These are phyloP conservation scores for Liriodendron chinense DNA, from an alignment of 164 flowering plant genomes.

Conservation along the genomic window DNA sequence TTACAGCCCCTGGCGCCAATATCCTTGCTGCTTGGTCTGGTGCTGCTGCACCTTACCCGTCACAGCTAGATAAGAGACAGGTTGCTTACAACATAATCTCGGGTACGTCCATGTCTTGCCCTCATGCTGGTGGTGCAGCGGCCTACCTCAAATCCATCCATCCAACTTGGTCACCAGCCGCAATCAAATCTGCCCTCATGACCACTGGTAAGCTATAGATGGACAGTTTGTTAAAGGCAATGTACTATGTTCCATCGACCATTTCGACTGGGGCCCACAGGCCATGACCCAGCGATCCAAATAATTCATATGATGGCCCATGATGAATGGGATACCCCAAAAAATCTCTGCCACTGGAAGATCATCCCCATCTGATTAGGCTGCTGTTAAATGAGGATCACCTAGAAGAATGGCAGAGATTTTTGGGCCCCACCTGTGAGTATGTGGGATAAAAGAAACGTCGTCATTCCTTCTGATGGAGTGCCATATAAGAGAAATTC, in stretches of 20 bases:
- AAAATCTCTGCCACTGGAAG: too few relatives aligned
- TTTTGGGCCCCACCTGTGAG: too few relatives aligned
- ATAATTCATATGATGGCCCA: too few relatives aligned
- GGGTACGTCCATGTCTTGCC: conserved; percentile 57
- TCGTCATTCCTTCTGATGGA: too few relatives aligned
- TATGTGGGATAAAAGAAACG: too few relatives aligned
- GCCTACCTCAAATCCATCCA: conserved; percentile 42
- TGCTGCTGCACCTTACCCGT: conserved; percentile 19
- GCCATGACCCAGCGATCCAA: conserved; percentile 12
- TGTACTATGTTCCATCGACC: too few relatives aligned
- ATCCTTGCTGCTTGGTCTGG: conserved; percentile 44
- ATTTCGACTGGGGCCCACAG: too few relatives aligned
- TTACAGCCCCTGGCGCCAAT: conserved; percentile 47
- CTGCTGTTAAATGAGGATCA: too few relatives aligned
- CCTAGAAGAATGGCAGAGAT: neutral
- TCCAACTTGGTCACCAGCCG: conserved; percentile 53
- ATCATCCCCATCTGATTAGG: too few relatives aligned
- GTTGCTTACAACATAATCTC: conserved; percentile 28
- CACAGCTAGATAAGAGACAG: conserved; percentile 18
- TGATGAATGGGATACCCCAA: too few relatives aligned
- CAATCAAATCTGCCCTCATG: conserved; percentile 53
- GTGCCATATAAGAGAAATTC: neutral
- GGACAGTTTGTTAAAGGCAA: too few relatives aligned
- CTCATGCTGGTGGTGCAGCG: conserved; percentile 44
- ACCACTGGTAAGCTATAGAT: conserved; percentile 32